Evolutionary conservation across 768 basidiomycete species (phyloP).

Genomic region (Panus rudis): DNA sequence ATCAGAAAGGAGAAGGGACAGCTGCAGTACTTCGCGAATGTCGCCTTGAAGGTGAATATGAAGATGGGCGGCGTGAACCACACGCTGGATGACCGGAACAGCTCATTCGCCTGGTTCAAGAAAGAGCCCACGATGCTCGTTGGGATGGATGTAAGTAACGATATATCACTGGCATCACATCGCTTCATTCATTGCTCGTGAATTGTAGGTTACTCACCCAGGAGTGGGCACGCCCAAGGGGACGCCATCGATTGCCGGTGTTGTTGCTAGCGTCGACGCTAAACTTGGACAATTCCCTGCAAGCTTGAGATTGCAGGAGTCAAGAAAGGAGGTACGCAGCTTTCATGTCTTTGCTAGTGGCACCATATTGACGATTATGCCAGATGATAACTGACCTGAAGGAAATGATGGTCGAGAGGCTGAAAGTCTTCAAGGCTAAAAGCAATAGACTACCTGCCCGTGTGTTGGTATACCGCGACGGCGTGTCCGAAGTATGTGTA

Average conservation of each 20-base stretch:
- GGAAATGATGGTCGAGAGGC: conserved; percentile 42
- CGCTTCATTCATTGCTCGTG: not conserved
- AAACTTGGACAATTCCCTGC: conserved; percentile 44
- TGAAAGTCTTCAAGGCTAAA: conserved; percentile 33
- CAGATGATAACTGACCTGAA: conserved; percentile 44
- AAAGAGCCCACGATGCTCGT: conserved; percentile 43
- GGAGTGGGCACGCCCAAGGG: conserved; percentile 60
- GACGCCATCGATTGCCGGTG: conserved; percentile 48
- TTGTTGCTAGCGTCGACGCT: conserved; percentile 42
- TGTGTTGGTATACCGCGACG: conserved; percentile 58
- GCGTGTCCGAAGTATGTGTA: conserved; percentile 63
- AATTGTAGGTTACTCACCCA: conserved; percentile 57
- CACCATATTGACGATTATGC: not conserved
- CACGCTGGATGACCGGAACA: conserved; percentile 31
- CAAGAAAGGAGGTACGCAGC: conserved; percentile 61
- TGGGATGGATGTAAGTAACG: conserved; percentile 40
- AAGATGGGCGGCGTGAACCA: conserved; percentile 52
- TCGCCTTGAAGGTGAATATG: conserved; percentile 49
- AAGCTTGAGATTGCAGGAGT: conserved; percentile 41
- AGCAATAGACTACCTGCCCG: conserved; percentile 34
- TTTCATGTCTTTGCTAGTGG: not conserved
- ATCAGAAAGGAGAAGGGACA: conserved; percentile 59
- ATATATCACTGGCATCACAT: not conserved
- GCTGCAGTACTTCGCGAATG: conserved; percentile 47
- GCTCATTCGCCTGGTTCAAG: conserved; percentile 28